phyloP scores from a whole-genome alignment of 495 filamentous ascomycete species.

The Podospora australis region DNA sequence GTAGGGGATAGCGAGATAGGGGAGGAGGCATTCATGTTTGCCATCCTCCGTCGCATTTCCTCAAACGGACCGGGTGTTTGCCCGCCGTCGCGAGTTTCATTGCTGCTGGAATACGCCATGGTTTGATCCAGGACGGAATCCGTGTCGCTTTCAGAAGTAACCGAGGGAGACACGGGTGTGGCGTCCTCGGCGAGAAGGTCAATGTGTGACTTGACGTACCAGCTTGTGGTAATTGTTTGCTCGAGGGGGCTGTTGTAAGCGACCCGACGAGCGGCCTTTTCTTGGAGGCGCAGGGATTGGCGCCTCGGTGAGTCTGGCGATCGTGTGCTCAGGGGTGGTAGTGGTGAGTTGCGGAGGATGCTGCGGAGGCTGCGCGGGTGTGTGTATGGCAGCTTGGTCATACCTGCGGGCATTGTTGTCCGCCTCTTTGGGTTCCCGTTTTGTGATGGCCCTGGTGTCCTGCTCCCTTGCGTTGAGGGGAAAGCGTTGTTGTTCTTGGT shows the following conservation, averaged over 20 bases:
- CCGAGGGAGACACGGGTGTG: slow-evolving; percentile 40
- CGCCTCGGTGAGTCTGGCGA: slow-evolving; percentile 42
- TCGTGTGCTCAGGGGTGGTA: slow-evolving; percentile 41
- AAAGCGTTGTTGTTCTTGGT: background rate
- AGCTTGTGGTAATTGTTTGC: slow-evolving; percentile 49
- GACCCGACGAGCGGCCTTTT: slow-evolving; percentile 41
- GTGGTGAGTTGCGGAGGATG: slow-evolving; percentile 72
- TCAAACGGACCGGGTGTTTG: slow-evolving; percentile 52
- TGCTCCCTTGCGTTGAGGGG: background rate
- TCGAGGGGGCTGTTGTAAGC: slow-evolving; percentile 49
- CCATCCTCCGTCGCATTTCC: slow-evolving; percentile 50
- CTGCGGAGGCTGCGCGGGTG: slow-evolving; percentile 59
- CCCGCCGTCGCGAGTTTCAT: slow-evolving; percentile 45
- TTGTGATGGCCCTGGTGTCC: slow-evolving; percentile 11
- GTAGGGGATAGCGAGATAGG: slow-evolving; percentile 26
- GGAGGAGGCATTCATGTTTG: slow-evolving; percentile 33
- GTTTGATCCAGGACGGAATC: slow-evolving; percentile 39
- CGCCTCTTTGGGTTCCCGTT: slow-evolving; percentile 27
- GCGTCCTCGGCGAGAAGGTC: slow-evolving; percentile 46
- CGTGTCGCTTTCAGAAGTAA: slow-evolving; percentile 12
- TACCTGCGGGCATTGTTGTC: slow-evolving; percentile 27
- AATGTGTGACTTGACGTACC: slow-evolving; percentile 50
- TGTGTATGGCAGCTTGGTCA: slow-evolving; percentile 50
- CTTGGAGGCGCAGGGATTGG: slow-evolving; percentile 42
- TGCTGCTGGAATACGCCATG: slow-evolving; percentile 44